These are phyloP conservation scores for Zymoseptoria pseudotritici DNA, from an alignment of 2,329 filamentous ascomycete genomes.

Conservation along the genomic window DNA sequence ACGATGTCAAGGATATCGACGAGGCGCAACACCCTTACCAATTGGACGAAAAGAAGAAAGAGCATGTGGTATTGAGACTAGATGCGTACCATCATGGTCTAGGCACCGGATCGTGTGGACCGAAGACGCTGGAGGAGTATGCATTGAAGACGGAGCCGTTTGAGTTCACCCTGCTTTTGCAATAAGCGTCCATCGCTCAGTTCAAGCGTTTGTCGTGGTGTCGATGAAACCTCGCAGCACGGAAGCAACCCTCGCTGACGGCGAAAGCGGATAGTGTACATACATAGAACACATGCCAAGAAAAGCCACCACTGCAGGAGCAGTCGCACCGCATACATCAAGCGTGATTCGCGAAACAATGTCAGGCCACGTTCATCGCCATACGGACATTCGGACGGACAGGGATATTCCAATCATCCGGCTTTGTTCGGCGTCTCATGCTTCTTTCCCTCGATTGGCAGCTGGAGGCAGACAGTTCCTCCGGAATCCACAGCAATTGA, in stretches of 20 bases:
- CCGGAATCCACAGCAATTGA: not conserved
- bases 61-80: slow-evolving; percentile 50
- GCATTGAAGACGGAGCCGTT: slow-evolving; percentile 31
- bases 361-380: not conserved
- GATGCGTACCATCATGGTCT: slow-evolving; percentile 58
- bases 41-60: slow-evolving; percentile 45
- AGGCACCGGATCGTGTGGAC: slow-evolving; percentile 56
- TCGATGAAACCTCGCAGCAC: not conserved
- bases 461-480: not conserved
- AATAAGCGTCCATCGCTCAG: not conserved
- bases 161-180: slow-evolving; percentile 27
- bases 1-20: slow-evolving; percentile 47
- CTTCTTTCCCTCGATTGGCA: not conserved
- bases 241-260: not conserved
- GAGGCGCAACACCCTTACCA: slow-evolving; percentile 56
- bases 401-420: too few species aligned
- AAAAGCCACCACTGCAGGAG: not conserved
- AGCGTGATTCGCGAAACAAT: not conserved
- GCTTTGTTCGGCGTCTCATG: too few species aligned
- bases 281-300: not conserved
- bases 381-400: not conserved
- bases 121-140: slow-evolving; percentile 40
- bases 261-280: not conserved
- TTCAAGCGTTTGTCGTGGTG: too few species aligned
- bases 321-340: not conserved